Evolutionary conservation across 2,329 filamentous ascomycete species (phyloP).

Genomic region (Elsinoe perseae): DNA sequence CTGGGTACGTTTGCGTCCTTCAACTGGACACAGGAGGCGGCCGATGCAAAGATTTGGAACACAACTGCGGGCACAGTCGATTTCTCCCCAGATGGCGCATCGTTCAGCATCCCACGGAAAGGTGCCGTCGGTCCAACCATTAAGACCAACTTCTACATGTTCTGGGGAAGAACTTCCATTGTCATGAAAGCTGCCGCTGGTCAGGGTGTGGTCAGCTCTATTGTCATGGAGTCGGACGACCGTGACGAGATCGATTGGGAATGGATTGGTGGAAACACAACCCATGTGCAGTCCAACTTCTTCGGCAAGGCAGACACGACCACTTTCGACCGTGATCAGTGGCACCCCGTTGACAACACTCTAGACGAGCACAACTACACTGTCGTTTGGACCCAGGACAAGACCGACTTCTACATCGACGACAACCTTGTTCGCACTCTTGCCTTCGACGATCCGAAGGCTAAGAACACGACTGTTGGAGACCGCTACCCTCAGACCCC

Average conservation of each 20-base stretch:
- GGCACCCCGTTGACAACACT: constrained; percentile 49
- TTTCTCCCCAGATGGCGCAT: constrained; percentile 49
- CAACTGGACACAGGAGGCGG: constrained; percentile 47
- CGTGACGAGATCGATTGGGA: constrained; percentile 88
- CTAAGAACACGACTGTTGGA: constrained; percentile 33
- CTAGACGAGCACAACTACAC: constrained; percentile 63
- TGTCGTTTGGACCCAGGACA: constrained; percentile 59
- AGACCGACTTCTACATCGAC: constrained; percentile 63
- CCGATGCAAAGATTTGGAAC: constrained; percentile 30
- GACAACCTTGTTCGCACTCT: constrained; percentile 60
- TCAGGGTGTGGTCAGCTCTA: constrained; percentile 67
- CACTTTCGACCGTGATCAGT: constrained; percentile 59
- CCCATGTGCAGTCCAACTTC: constrained; percentile 62
- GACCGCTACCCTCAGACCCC: constrained; percentile 72
- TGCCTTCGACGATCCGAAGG: constrained; percentile 27
- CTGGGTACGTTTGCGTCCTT: constrained; percentile 60
- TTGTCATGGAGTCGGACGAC: constrained; percentile 77
- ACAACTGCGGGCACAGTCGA: constrained; percentile 60
- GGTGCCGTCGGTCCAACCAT: constrained; percentile 67
- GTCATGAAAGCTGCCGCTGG: constrained; percentile 69
- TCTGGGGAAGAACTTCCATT: constrained; percentile 74
- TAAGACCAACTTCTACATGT: constrained; percentile 73
- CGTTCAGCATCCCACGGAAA: constrained; percentile 61
- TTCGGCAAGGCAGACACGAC: constrained; percentile 64
- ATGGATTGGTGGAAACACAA: constrained; percentile 61